Conservation (phyloP, 345 rosid genomes). For the Pistacia atlantica region DNA sequence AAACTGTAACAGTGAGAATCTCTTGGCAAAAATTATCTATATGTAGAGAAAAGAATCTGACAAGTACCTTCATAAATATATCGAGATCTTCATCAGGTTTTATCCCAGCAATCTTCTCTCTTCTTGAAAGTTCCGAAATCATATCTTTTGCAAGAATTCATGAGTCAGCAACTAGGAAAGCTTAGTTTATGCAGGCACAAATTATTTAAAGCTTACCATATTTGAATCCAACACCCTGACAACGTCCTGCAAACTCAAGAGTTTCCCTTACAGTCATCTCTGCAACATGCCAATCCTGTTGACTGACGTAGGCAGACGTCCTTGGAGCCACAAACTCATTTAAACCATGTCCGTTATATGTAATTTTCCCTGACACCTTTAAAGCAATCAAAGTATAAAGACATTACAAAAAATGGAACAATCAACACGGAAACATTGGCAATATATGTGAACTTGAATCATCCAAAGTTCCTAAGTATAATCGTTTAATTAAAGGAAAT, state of each 20-base stretch:
- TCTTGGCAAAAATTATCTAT: conserved; percentile 10
- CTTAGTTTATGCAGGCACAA: conserved; percentile 11
- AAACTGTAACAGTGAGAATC: conserved; percentile 4
- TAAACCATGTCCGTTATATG: conserved; percentile 78
- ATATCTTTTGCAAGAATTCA: conserved; percentile 56
- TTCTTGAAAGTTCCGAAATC: conserved; percentile 89
- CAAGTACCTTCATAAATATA: conserved; percentile 89
- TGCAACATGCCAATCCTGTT: conserved; percentile 92
- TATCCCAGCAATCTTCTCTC: conserved; percentile 89
- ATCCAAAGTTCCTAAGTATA: not conserved
- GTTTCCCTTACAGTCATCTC: conserved; percentile 95
- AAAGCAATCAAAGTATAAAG: conserved; percentile 19
- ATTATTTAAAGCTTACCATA: conserved; percentile 56
- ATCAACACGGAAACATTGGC: not conserved
- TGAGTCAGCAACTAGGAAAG: conserved; percentile 26
- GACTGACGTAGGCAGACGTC: conserved; percentile 94
- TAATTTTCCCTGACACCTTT: conserved; percentile 79
- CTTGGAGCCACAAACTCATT: conserved; percentile 87
- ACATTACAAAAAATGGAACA: conserved; percentile 12
- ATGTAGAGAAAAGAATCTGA: not conserved
- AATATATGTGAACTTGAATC: not conserved
- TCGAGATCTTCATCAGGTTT: conserved; percentile 99
- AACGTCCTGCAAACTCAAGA: conserved; percentile 85
- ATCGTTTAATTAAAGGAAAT: not conserved
- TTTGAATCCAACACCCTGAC: conserved; percentile 97